phyloP scores from a whole-genome alignment of 129 eudicot species.

The Solidago caesia region DNA sequence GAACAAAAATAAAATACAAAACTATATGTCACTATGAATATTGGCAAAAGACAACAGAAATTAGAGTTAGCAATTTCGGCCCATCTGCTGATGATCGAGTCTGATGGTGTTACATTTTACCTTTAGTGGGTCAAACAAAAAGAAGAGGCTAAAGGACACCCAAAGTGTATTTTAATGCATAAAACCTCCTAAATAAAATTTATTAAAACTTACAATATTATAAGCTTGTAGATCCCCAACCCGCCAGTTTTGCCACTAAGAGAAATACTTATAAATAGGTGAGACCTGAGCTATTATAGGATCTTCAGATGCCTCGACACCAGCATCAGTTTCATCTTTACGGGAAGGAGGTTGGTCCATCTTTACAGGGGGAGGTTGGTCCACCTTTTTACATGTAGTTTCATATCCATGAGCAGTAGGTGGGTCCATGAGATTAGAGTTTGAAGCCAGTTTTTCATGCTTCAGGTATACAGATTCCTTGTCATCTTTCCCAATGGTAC shows the following conservation, averaged over 20 bases:
- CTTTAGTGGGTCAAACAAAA: neutral
- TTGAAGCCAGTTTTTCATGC: conserved; percentile 43
- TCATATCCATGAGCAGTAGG: conserved; percentile 20
- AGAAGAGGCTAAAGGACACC: neutral
- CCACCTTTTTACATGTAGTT: neutral
- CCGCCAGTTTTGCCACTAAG: neutral
- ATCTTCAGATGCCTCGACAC: conserved; percentile 27
- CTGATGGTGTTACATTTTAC: neutral
- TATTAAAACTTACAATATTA: neutral
- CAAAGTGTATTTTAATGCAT: neutral
- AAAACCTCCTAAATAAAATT: neutral
- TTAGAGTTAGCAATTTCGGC: neutral
- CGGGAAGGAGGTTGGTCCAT: conserved; percentile 16
- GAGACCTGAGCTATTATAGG: conserved; percentile 52
- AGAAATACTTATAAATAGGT: conserved; percentile 13
- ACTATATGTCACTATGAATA: neutral
- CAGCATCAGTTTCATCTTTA: conserved; percentile 25
- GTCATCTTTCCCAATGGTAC: conserved; percentile 33
- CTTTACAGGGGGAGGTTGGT: conserved; percentile 9
- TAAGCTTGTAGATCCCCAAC: too few relatives aligned
- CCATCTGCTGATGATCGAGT: neutral
- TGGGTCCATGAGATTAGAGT: conserved; percentile 19
- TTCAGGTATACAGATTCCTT: conserved; percentile 52
- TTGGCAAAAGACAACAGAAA: conserved; percentile 6
- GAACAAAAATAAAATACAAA: neutral